These are phyloP conservation scores for Cryphonectria japonica DNA, from an alignment of 2,329 filamentous ascomycete genomes.

Conservation along the genomic window DNA sequence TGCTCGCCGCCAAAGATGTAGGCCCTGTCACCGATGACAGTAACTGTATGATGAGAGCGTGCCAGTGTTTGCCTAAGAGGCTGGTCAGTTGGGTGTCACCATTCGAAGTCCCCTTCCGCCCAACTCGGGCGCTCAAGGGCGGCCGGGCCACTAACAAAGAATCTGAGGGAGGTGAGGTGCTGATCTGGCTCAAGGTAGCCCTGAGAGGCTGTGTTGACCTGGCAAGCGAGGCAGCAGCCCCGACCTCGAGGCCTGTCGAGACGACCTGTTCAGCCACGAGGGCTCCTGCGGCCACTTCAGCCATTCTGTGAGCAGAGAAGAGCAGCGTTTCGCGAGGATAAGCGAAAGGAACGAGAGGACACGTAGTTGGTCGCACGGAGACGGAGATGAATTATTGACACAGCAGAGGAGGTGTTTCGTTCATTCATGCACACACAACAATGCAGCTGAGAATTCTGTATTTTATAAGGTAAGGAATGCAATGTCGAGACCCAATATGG, in stretches of 20 bases:
- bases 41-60: slow-evolving; percentile 55
- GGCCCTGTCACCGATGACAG: slow-evolving; percentile 55
- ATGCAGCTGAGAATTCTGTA: too few relatives aligned
- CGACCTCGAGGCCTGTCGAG: slow-evolving; percentile 45
- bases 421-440: background rate
- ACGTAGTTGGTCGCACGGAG: background rate
- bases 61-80: slow-evolving; percentile 41
- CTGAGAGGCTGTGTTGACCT: slow-evolving; percentile 57
- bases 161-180: slow-evolving; percentile 37
- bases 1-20: slow-evolving; percentile 59
- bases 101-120: too few relatives aligned
- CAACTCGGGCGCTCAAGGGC: too few relatives aligned
- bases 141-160: slow-evolving; percentile 35
- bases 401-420: background rate
- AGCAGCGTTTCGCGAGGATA: background rate
- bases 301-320: slow-evolving; percentile 36
- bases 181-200: slow-evolving; percentile 53
- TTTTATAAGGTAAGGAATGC: background rate
- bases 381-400: background rate
- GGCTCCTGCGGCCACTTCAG: slow-evolving; percentile 44
- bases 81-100: background rate
- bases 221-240: slow-evolving; percentile 49
- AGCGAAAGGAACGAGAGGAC: background rate
- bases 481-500: background rate
- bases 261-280: slow-evolving; percentile 46